phyloP scores from a whole-genome alignment of 75 land plant genomes.

The Adiantum capillusveneris region DNA sequence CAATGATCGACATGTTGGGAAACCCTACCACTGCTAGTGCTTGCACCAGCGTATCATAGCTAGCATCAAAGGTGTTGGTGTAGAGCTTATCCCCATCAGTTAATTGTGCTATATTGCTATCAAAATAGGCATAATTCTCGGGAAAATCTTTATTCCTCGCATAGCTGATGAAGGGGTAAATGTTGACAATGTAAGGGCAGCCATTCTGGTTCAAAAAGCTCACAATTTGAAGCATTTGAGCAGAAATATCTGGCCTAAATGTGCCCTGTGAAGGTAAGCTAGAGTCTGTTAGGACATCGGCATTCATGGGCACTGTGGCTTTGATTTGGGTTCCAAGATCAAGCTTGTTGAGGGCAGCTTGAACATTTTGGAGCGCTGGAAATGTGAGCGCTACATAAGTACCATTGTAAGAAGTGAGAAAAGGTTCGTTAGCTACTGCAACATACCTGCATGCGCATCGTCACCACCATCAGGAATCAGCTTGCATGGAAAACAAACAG shows the following conservation, averaged over 20 bases:
- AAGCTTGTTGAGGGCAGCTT: slow-evolving; percentile 40
- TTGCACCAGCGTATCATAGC: slow-evolving; percentile 35
- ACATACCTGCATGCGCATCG: slow-evolving; percentile 33
- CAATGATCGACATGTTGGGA: slow-evolving; percentile 15
- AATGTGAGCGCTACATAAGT: slow-evolving; percentile 21
- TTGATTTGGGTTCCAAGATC: slow-evolving; percentile 28
- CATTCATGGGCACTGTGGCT: slow-evolving; percentile 53
- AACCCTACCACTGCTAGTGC: slow-evolving; percentile 21
- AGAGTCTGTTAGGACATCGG: slow-evolving; percentile 36
- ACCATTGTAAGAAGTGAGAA: slow-evolving; percentile 41
- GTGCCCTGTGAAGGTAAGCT: slow-evolving; percentile 35
- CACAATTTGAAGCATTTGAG: slow-evolving; percentile 34
- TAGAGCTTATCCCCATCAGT: slow-evolving; percentile 16
- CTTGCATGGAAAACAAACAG: too few species aligned
- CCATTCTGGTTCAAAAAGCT: slow-evolving; percentile 21
- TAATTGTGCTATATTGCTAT: slow-evolving; percentile 3
- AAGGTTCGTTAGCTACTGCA: slow-evolving; percentile 57
- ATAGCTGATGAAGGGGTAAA: slow-evolving; percentile 35
- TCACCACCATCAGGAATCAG: too few species aligned
- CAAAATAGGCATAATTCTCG: slow-evolving; percentile 26
- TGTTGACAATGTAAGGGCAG: slow-evolving; percentile 35
- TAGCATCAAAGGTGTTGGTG: slow-evolving; percentile 39
- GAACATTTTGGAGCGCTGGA: slow-evolving; percentile 50
- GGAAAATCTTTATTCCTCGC: slow-evolving; percentile 13
- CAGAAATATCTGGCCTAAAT: slow-evolving; percentile 42